Evolutionary conservation across 2,329 filamentous ascomycete genomes (phyloP).

Genomic region (Cytospora schulzeri): DNA sequence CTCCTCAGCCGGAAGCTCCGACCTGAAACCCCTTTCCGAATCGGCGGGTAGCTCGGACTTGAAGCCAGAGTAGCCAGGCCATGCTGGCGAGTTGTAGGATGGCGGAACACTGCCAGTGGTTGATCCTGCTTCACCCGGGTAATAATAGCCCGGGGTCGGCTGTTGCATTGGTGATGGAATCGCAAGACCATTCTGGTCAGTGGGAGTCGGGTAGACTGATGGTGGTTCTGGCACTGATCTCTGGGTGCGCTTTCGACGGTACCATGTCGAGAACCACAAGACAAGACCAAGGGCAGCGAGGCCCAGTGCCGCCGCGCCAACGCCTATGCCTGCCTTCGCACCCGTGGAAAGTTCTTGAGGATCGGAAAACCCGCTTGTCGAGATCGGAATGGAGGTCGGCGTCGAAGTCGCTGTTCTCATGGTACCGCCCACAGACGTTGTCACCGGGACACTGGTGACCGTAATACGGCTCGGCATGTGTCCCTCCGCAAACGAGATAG

Average conservation of each 20-base stretch:
- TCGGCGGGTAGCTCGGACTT: not conserved
- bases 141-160: not conserved
- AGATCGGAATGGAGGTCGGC: not conserved
- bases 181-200: not conserved
- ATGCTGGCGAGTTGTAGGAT: not conserved
- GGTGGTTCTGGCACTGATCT: not conserved
- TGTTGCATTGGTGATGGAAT: not conserved
- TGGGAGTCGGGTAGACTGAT: not conserved
- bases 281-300: not conserved
- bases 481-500: not conserved
- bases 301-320: not conserved
- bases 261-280: not conserved
- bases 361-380: not conserved
- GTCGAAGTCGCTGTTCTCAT: not conserved
- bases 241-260: not conserved
- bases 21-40: not conserved
- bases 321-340: constrained; percentile 2
- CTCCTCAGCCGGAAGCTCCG: not conserved
- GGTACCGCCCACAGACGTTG: not conserved
- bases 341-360: not conserved
- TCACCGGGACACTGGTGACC: not conserved
- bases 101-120: not conserved
- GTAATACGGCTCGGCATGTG: not conserved
- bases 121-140: not conserved
- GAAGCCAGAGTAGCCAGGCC: not conserved